Conservation (phyloP, 305 asterid species). For the Fraxinus angustifolia region DNA sequence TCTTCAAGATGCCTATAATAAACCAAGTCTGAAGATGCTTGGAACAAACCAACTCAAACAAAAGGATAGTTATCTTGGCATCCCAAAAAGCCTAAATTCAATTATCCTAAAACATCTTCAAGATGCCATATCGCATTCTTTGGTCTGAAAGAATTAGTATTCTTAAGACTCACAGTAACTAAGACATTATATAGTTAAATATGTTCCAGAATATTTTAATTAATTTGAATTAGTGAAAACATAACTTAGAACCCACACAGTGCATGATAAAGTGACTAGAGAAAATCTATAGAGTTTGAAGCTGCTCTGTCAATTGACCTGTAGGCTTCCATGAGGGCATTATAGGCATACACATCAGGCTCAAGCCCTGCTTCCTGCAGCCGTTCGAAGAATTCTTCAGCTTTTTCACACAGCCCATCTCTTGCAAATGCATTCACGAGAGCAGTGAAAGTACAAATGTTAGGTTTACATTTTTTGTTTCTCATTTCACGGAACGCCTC, state of each 20-base stretch:
- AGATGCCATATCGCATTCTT: background rate
- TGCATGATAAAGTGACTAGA: background rate
- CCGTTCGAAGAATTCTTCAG: slow-evolving; percentile 75
- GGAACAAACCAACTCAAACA: background rate
- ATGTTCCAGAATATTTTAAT: background rate
- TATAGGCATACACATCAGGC: slow-evolving; percentile 83
- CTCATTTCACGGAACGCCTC: slow-evolving; percentile 73
- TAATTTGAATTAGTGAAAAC: background rate
- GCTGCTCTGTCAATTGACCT: slow-evolving; percentile 36
- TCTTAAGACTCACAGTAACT: background rate
- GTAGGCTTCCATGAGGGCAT: slow-evolving; percentile 92
- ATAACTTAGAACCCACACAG: background rate
- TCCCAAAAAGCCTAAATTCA: background rate
- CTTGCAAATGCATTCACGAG: slow-evolving; percentile 79
- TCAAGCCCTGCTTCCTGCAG: slow-evolving; percentile 81
- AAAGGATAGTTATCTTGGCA: background rate
- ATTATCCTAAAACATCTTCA: background rate
- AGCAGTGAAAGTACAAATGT: slow-evolving; percentile 83
- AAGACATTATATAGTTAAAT: background rate
- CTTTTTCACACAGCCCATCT: slow-evolving; percentile 82
- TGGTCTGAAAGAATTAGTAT: background rate
- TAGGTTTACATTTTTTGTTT: slow-evolving; percentile 60
- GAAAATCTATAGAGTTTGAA: background rate
- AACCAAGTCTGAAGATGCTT: background rate
- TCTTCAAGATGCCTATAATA: slow-evolving; percentile 2